Conservation (phyloP, 495 filamentous ascomycete genomes). For the Talaromyces proteolyticus region DNA sequence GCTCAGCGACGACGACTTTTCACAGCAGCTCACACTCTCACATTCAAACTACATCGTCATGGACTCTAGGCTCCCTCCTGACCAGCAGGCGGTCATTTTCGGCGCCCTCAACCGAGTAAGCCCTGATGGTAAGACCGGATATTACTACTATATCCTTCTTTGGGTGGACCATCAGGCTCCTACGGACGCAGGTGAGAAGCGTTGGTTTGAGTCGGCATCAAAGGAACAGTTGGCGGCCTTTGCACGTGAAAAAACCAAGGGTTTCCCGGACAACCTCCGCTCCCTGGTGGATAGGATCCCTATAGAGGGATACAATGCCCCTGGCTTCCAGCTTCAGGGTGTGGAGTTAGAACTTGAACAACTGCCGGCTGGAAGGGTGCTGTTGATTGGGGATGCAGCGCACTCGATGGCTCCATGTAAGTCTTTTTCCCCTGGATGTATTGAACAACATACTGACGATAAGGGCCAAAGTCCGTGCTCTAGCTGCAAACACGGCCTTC, state of each 20-base stretch:
- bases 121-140: background rate
- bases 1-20: background rate
- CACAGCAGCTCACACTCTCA: background rate
- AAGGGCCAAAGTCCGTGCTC: no score
- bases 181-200: background rate
- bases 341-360: background rate
- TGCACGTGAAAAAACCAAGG: background rate
- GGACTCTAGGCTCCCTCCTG: background rate
- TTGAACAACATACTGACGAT: no score
- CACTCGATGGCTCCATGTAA: constrained; percentile 31
- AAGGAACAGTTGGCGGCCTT: background rate
- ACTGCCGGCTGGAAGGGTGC: constrained; percentile 22
- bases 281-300: constrained; percentile 4
- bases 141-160: background rate
- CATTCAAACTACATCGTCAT: background rate
- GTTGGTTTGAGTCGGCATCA: background rate
- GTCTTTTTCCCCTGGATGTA: no score
- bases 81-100: background rate
- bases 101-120: background rate
- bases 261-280: background rate
- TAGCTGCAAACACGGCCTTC: no score
- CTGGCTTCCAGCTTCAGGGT: background rate
- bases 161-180: background rate
- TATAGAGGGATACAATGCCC: constrained; percentile 26
- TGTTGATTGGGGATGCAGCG: constrained; percentile 35